A percentile compares a stretch with the other conserved stretches of the same genome.
Evolutionary conservation across 2,329 filamentous ascomycete genomes (phyloP).

Genomic region (Phaeophleospora eucalypticola): DNA sequence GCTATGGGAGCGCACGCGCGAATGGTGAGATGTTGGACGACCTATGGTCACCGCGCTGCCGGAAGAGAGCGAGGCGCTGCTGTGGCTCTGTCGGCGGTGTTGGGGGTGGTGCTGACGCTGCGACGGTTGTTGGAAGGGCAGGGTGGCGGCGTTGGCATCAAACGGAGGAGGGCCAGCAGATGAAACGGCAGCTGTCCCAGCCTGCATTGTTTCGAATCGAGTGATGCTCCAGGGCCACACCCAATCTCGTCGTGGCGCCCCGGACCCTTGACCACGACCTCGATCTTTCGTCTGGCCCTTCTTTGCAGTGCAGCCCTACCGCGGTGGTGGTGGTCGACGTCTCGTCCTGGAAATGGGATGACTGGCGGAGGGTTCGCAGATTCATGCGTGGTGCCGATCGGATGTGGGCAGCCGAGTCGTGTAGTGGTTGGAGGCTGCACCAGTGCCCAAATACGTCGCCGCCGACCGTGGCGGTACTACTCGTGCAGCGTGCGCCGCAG

Average conservation of each 20-base stretch:
- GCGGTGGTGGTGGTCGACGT: background rate
- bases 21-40: slow-evolving; percentile 36
- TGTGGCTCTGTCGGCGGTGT: slow-evolving; percentile 19
- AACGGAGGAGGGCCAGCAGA: slow-evolving; percentile 6
- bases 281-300: background rate
- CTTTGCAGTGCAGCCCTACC: slow-evolving; percentile 11
- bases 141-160: slow-evolving; percentile 3
- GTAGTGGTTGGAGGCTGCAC: slow-evolving; percentile 7
- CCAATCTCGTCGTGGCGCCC: background rate
- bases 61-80: slow-evolving; percentile 43
- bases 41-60: slow-evolving; percentile 40
- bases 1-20: slow-evolving; percentile 21
- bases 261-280: background rate
- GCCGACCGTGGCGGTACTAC: background rate
- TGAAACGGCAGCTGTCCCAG: slow-evolving; percentile 4
- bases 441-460: slow-evolving; percentile 5
- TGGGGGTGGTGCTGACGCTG: slow-evolving; percentile 2
- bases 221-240: background rate
- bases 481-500: slow-evolving; percentile 4
- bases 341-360: background rate
- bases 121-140: background rate
- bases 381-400: slow-evolving; percentile 12
- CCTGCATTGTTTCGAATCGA: slow-evolving; percentile 10
- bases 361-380: slow-evolving; percentile 7
- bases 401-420: slow-evolving; percentile 9